phyloP scores from a whole-genome alignment of 768 basidiomycete genomes.

The Trametes sanguinea region DNA sequence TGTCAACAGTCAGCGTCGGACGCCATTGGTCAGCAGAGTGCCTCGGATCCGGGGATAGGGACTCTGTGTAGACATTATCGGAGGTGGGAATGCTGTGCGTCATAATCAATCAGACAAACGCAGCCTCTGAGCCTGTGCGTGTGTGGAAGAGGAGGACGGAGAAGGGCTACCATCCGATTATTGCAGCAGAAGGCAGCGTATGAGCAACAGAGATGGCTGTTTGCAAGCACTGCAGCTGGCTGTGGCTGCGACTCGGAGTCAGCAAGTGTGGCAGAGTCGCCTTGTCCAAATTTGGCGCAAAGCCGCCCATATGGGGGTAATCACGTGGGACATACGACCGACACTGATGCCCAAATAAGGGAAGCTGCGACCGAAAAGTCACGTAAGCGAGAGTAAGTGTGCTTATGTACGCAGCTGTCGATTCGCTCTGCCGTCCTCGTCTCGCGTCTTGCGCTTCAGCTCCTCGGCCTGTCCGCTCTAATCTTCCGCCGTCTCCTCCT shows the following conservation, averaged over 20 bases:
- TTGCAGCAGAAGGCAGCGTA: no score
- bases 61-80: neutral
- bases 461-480: slow-evolving; percentile 9
- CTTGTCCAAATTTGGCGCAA: neutral
- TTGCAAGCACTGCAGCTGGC: no score
- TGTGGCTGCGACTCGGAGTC: neutral
- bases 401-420: slow-evolving; percentile 13
- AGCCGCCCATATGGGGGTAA: neutral
- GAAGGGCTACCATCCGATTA: no score
- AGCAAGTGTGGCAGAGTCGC: no score
- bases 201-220: no score
- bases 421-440: neutral
- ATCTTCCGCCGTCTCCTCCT: slow-evolving; percentile 15
- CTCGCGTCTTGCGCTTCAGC: neutral
- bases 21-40: slow-evolving; percentile 12
- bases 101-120: neutral
- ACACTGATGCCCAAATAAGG: neutral
- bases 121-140: neutral
- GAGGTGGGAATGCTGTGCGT: neutral
- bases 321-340: slow-evolving; percentile 10
- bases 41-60: slow-evolving; percentile 5
- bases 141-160: neutral
- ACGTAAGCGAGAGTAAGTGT: slow-evolving; percentile 22
- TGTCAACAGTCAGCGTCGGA: slow-evolving; percentile 7
- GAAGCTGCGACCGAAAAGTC: slow-evolving; percentile 11